Evolutionary conservation across 331 rosid species (phyloP).

Genomic region (Quercus tomentella): DNA sequence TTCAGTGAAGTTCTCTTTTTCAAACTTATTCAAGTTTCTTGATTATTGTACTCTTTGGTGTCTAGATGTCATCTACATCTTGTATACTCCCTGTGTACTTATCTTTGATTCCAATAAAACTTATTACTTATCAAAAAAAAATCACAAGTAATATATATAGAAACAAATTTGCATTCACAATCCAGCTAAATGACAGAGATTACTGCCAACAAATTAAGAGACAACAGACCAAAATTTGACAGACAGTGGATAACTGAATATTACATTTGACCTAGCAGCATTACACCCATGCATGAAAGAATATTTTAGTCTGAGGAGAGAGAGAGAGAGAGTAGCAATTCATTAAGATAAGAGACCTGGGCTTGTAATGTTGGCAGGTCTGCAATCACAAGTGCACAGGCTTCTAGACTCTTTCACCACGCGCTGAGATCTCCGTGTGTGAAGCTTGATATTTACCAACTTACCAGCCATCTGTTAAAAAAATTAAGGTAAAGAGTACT

Average conservation of each 20-base stretch:
- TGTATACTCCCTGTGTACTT: too few species aligned
- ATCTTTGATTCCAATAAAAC: too few species aligned
- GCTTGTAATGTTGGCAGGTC: constrained; percentile 41
- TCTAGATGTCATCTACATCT: too few species aligned
- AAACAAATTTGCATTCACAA: neutral
- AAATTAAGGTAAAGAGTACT: neutral
- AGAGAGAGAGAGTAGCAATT: neutral
- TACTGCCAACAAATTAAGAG: neutral
- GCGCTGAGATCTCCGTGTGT: constrained; percentile 77
- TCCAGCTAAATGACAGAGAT: neutral
- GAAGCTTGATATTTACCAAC: constrained; percentile 83
- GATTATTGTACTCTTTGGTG: too few species aligned
- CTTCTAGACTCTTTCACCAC: constrained; percentile 82
- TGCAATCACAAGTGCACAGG: constrained; percentile 79
- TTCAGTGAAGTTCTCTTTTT: too few species aligned
- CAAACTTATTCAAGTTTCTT: too few species aligned
- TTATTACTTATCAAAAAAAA: too few species aligned
- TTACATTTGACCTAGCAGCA: neutral
- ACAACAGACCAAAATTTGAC: neutral
- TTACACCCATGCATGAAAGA: neutral
- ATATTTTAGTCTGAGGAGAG: neutral
- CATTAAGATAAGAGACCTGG: constrained; percentile 10
- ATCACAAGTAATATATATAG: neutral
- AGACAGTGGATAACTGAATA: neutral
- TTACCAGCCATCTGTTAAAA: constrained; percentile 79